Evolutionary conservation across 2,329 filamentous ascomycete species (phyloP), one percentile per base, ranked within the genome.

Genomic region (Chrysoporthe austroafricana): DNA sequence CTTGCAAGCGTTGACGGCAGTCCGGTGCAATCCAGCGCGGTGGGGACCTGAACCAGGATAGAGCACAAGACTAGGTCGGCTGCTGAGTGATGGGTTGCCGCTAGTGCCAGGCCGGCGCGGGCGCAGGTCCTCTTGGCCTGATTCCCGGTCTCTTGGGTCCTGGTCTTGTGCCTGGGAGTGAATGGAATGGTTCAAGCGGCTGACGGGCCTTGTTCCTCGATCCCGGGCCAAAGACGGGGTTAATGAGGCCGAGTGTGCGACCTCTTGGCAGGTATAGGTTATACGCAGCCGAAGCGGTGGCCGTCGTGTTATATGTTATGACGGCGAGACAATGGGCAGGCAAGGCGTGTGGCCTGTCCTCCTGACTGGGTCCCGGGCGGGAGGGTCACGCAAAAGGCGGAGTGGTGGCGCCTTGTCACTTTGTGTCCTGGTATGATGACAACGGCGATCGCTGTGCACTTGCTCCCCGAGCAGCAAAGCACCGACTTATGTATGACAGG

Each of bases 341-440:
- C 62, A 62, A 57, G 62, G 68, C 54, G 68, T 67, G 61, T 67
- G 61, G 48, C 50, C 62, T 67, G 67, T 67, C 62, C 65, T 64
- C 58, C 58, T 67, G 64, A 69, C 64, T 16, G 59, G 32, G 61
- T 32, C 61, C 64, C 60, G 64, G 44, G 64, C 36, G 32, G 65
- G 50, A 48, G 16, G 46, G 63, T 65, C 48, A 60, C 63, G 63
- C 63, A 39, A 52, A 57, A 56, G 62, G 43, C 62, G 65, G 67
- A 48, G 46, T 54, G 61, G 59, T 61, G 39, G 14, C 59, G 59
- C 21, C 59, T 61, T 66, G 58, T 65, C 54, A 65, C 56, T 60
- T 61, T 21, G 36, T 44, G 39, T 43, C 56, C 48, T 62, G 62
- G 39, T 56, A 62, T 54, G 61, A 32, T 42, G 52, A 48, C 64